A percentile compares a stretch with the other conserved stretches of the same genome.
These are phyloP conservation scores for Pichia sp. DNA, from an alignment of 1,139 yeast species.

Conservation along the genomic window DNA sequence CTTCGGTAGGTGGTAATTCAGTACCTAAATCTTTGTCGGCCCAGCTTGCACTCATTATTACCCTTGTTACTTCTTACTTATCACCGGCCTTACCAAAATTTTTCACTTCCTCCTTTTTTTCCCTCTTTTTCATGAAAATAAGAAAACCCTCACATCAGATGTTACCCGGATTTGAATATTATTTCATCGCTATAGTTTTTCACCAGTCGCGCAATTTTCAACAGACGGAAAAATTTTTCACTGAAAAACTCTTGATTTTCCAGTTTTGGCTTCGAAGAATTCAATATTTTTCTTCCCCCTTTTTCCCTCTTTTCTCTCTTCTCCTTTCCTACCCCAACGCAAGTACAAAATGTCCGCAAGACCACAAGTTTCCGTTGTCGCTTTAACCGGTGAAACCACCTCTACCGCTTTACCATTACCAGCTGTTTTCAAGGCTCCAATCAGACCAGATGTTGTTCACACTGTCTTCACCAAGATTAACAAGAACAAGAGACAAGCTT, in stretches of 20 bases:
- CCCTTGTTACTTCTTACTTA: neutral
- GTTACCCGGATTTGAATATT: neutral
- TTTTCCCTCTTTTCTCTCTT: neutral
- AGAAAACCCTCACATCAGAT: neutral
- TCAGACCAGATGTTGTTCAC: slow-evolving; percentile 99
- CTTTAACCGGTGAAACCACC: slow-evolving; percentile 77
- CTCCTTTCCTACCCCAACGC: slow-evolving; percentile 3
- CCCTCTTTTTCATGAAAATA: neutral
- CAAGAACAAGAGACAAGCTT: slow-evolving; percentile 99
- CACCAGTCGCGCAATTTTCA: no score
- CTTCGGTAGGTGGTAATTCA: slow-evolving; percentile 60
- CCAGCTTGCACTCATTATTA: slow-evolving; percentile 29
- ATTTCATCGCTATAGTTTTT: no score
- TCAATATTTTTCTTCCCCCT: neutral
- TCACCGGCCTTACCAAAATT: neutral
- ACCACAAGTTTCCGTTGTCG: slow-evolving; percentile 95
- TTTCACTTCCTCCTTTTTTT: neutral
- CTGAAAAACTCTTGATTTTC: neutral
- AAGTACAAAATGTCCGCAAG: slow-evolving; percentile 51
- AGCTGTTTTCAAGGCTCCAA: slow-evolving; percentile 99
- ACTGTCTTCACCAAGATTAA: slow-evolving; percentile 96
- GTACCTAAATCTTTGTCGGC: slow-evolving; percentile 64
- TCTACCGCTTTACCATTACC: slow-evolving; percentile 86
- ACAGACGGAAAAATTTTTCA: neutral
- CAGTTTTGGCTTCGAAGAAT: neutral